Base-by-base conservation (phyloP, 2,329 filamentous ascomycete genomes). In the Fusarium pseudograminearum region DNA sequence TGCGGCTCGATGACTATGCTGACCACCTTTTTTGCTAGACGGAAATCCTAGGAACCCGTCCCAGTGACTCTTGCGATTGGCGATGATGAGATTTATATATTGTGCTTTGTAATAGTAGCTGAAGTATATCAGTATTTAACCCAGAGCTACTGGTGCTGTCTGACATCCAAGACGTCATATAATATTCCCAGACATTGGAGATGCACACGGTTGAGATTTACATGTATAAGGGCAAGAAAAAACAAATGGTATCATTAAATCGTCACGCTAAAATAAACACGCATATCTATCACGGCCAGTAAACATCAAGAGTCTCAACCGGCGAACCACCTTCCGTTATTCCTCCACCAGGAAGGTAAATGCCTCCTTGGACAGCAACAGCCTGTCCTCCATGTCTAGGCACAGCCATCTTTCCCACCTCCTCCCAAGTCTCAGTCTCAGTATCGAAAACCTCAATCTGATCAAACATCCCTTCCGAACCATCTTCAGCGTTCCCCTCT, bases 341-440 rank as follows among this genome's bases (percentile, higher is more conserved):
- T 8, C 78, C 79, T 36, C 80, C 79, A 4, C 80, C 79, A 3
- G 79, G 79, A 31, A 81, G 72, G 58, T 78, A 80, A 3, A 81
- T 68, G 7, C 54, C 69, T 3, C 62, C 66, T 1, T 69, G 73
- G 5, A 78, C 56, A 2, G 70, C 71, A 5, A 73, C 78, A 12
- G 76, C 79, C 3, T 70, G 59, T 3, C 76, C 79, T 1, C 78
- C 78, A 57, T 81, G 79, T 24, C 78, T 67, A 5, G 79, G 79
- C n/a, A 77, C 11, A 2, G 55, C 48, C 79, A 80, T 80, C 0
- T 74, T 54, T 3, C 56, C 48, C 15, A 76, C 51, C 20, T 52
- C 48, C 10, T 51, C 51, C 79, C 79, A 80, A 3, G 30, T 65
- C n/a, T 80, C 65, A 2, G 60, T 71, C 20, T 22, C 20, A 0